A percentile compares a stretch with the other conserved stretches of the same genome.
These are phyloP conservation scores for Boletus vinaceobasis DNA, from an alignment of 768 basidiomycete species.

Conservation along the genomic window DNA sequence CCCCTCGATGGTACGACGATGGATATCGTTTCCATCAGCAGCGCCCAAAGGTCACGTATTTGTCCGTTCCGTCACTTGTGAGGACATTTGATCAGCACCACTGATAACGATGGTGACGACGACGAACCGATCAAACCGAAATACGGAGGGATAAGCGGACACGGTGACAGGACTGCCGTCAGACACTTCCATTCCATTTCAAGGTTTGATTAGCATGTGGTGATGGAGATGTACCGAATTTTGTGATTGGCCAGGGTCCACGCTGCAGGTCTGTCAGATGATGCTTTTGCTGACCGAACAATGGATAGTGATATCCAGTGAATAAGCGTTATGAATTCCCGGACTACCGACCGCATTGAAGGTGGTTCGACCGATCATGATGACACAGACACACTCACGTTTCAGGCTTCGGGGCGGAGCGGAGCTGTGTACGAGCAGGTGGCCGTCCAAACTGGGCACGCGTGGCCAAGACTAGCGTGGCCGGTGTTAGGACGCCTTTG, in stretches of 20 bases:
- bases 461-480: background rate
- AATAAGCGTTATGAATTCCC: too few relatives aligned
- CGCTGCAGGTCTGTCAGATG: too few relatives aligned
- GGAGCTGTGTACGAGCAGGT: slow-evolving; percentile 35
- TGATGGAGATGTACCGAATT: background rate
- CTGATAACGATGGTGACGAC: background rate
- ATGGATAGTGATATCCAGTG: too few relatives aligned
- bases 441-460: slow-evolving; percentile 1
- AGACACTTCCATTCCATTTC: background rate
- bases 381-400: background rate
- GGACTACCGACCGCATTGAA: too few relatives aligned
- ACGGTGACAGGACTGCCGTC: background rate
- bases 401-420: slow-evolving; percentile 35
- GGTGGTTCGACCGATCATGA: too few relatives aligned
- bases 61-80: background rate
- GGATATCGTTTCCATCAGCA: too few relatives aligned
- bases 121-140: background rate
- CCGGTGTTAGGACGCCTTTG: slow-evolving; percentile 2
- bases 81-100: background rate
- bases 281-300: background rate
- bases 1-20: too few relatives aligned
- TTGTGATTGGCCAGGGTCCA: too few relatives aligned
- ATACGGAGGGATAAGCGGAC: too few relatives aligned
- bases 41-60: background rate
- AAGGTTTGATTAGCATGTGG: background rate